Base-by-base conservation (phyloP, 2,329 filamentous ascomycete species). In the Colletotrichum brevisporum region DNA sequence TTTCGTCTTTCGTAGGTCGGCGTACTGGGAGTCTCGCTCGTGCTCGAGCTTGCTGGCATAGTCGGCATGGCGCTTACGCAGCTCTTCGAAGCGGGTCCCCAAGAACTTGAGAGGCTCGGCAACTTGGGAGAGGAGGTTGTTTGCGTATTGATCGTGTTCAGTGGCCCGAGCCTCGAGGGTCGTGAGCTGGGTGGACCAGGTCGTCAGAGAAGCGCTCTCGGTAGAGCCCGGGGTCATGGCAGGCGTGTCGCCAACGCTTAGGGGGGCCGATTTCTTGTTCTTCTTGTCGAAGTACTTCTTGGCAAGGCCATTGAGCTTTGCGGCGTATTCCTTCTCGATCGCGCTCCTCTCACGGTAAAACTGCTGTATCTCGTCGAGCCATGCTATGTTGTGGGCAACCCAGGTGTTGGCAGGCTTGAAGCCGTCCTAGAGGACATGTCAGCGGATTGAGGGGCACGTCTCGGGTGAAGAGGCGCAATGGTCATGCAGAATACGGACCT, bases 241-340 rank as follows among this genome's bases (percentile, higher is more conserved):
- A 45, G 96, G 96, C 26, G 91, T 96, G 76, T 99, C 96, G 76
- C 96, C 96, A 61, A 98, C 96, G 78, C 95, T 98, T 75, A 99
- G 81, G 75, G 87, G 91, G 74, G 94, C 92, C 51, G 92, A 92
- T 83, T 96, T 98, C 82, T 91, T 94, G 54, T 93, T 90, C 85
- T 98, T 99, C 85, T 97, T 97, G 77, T 99, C 97, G 78, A 94
- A 96, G 84, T 98, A 98, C 80, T 96, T 98, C 85, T 96, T 97
- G 63, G 95, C 96, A 58, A 99, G 85, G 2, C 90, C 90, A 74
- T 89, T 92, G 72, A 99, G 90, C 82, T 95, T 98, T 72, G 92
- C 88, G 75, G 94, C 92, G 80, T 99, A 98, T 80, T 99, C 97
- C 83, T 97, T 98, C 83, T 99, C 96, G 79, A 99, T 97, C 43